A percentile compares a stretch with the other conserved stretches of the same genome.
Conservation (phyloP, 169 alveolate genomes). For the Cryptosporidium canis region DNA sequence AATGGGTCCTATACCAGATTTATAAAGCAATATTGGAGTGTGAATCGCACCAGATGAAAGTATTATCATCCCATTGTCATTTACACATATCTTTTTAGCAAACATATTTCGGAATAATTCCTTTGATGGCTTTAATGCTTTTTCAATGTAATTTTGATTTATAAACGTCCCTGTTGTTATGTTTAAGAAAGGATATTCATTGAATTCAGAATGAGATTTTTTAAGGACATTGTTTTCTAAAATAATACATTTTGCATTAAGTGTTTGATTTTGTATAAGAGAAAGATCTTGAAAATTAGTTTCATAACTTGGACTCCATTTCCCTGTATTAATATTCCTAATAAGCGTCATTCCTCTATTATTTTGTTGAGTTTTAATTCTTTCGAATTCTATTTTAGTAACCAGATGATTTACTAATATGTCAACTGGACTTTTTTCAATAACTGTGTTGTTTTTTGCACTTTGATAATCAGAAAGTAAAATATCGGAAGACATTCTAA, state of each 20-base stretch:
- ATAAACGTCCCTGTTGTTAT: background rate
- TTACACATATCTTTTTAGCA: constrained; percentile 73
- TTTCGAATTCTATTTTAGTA: constrained; percentile 40
- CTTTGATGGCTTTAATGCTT: background rate
- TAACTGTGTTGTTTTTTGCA: constrained; percentile 14
- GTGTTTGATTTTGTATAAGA: background rate
- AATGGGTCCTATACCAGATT: constrained; percentile 77
- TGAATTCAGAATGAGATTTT: constrained; percentile 4
- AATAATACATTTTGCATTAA: constrained; percentile 50
- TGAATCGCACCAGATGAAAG: constrained; percentile 77
- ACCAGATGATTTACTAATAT: constrained; percentile 33
- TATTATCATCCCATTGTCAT: constrained; percentile 73
- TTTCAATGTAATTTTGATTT: background rate
- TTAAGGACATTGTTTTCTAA: constrained; percentile 10
- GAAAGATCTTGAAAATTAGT: background rate
- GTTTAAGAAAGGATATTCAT: constrained; percentile 16
- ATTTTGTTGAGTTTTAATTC: background rate
- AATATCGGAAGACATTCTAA: constrained; percentile 65
- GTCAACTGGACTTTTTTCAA: constrained; percentile 62
- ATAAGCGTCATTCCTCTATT: background rate
- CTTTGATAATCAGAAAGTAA: constrained; percentile 40
- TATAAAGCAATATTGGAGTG: constrained; percentile 74
- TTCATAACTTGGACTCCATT: background rate
- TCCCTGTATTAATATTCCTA: background rate
- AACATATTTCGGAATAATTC: constrained; percentile 21